These are phyloP conservation scores for Anthostomella pinea DNA, from an alignment of 2,329 filamentous ascomycete genomes.

Conservation along the genomic window DNA sequence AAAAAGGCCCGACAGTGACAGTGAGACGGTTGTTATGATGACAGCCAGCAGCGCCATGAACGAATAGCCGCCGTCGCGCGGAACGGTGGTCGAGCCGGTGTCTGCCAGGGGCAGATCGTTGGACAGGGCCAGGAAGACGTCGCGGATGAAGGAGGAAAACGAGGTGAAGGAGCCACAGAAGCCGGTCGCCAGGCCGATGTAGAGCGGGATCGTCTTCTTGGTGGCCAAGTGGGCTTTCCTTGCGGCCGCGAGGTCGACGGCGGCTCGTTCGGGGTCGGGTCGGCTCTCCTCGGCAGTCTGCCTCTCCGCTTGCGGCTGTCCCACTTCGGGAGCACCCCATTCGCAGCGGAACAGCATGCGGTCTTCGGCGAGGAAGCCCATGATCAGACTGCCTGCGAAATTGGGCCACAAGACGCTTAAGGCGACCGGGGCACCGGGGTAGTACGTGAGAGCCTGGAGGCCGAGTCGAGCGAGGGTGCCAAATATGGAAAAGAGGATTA, in stretches of 20 bases:
- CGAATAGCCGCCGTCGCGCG: conserved; percentile 71
- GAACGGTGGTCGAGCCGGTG: conserved; percentile 35
- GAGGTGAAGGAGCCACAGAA: conserved; percentile 90
- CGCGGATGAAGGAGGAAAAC: conserved; percentile 82
- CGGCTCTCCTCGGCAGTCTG: conserved; percentile 37
- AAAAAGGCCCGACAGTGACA: conserved; percentile 68
- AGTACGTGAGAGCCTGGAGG: conserved; percentile 73
- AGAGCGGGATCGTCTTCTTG: conserved; percentile 87
- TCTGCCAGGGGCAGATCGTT: conserved; percentile 64
- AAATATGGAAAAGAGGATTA: conserved; percentile 80
- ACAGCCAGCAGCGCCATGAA: conserved; percentile 79
- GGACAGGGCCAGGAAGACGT: conserved; percentile 74
- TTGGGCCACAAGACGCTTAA: conserved; percentile 86
- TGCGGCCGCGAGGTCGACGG: conserved; percentile 40
- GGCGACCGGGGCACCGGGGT: conserved; percentile 71
- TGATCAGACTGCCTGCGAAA: conserved; percentile 72
- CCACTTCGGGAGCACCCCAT: conserved; percentile 51
- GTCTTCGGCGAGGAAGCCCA: conserved; percentile 85
- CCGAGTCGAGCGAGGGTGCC: conserved; percentile 83
- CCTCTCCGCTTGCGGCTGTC: conserved; percentile 35
- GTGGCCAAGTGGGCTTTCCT: conserved; percentile 58
- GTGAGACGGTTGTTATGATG: conserved; percentile 65
- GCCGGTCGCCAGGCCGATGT: conserved; percentile 80
- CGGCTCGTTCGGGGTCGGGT: conserved; percentile 10
- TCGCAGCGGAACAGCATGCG: conserved; percentile 69